These are phyloP conservation scores for Amphibolis antarctica DNA, from an alignment of 106 monocot genomes.

Conservation along the genomic window DNA sequence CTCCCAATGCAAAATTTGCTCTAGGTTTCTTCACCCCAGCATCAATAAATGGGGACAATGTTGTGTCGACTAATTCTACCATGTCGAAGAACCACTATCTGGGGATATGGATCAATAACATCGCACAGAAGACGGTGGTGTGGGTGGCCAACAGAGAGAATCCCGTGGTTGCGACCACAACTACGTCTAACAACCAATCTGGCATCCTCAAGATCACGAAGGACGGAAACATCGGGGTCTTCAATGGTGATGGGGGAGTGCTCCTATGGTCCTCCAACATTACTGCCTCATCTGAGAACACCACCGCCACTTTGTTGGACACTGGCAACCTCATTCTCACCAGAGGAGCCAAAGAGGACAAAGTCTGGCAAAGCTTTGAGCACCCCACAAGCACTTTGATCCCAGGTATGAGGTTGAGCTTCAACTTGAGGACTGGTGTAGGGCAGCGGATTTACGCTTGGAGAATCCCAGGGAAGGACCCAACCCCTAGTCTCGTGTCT, in stretches of 20 bases:
- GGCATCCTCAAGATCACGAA: background rate
- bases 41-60: too few species aligned
- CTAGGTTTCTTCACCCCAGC: too few species aligned
- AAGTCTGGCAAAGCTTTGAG: constrained; percentile 39
- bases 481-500: constrained; percentile 30
- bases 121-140: too few species aligned
- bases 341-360: constrained; percentile 2
- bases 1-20: too few species aligned
- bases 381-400: constrained; percentile 37
- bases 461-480: constrained; percentile 27
- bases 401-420: constrained; percentile 29
- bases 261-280: constrained; percentile 19
- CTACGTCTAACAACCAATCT: too few species aligned
- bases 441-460: constrained; percentile 17
- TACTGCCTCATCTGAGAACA: background rate
- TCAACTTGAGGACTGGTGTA: constrained; percentile 18
- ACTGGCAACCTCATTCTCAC: constrained; percentile 31
- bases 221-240: constrained; percentile 7
- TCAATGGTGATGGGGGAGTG: background rate
- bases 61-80: too few species aligned
- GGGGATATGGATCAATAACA: too few species aligned
- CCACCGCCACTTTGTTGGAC: constrained; percentile 20
- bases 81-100: too few species aligned
- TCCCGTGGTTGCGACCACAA: too few species aligned
- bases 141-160: too few species aligned